Evolutionary conservation across 345 rosid genomes (phyloP).

Genomic region (Aquilaria yunnanensis): DNA sequence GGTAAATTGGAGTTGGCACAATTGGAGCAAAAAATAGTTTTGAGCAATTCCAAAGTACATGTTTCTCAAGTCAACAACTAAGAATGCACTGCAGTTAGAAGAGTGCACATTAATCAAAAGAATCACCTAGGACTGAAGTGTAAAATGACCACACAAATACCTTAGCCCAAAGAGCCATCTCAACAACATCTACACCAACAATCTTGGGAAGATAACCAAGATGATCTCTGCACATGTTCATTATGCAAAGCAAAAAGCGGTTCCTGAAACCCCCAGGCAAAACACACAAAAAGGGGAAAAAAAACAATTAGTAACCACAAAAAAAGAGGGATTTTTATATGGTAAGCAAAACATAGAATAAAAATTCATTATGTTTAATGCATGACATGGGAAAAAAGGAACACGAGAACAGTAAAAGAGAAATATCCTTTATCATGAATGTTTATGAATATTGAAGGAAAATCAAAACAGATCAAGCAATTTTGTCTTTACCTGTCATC

Average conservation of each 20-base stretch:
- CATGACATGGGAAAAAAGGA: too few relatives aligned
- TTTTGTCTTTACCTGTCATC: constrained; percentile 61
- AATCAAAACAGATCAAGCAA: constrained; percentile 1
- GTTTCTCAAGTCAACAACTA: too few relatives aligned
- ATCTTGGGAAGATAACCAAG: constrained; percentile 67
- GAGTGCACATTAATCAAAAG: too few relatives aligned
- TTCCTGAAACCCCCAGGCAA: constrained; percentile 33
- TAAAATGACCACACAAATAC: constrained; percentile 19
- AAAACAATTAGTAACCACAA: not conserved
- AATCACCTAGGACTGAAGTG: too few relatives aligned
- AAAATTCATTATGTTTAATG: too few relatives aligned
- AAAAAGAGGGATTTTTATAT: too few relatives aligned
- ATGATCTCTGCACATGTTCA: constrained; percentile 62
- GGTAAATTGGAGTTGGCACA: too few relatives aligned
- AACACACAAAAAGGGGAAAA: not conserved
- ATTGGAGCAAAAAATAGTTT: too few relatives aligned
- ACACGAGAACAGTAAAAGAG: too few relatives aligned
- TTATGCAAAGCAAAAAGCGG: constrained; percentile 54
- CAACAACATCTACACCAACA: constrained; percentile 76
- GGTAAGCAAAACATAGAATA: too few relatives aligned
- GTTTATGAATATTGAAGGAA: not conserved
- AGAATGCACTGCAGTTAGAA: too few relatives aligned
- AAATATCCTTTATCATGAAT: not conserved
- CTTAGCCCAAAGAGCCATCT: constrained; percentile 96
- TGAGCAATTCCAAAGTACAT: too few relatives aligned